Evolutionary conservation across 306 rosid species (phyloP).

Genomic region (Medicago truncatula): MtrunA17r5.0-ANR NC_053043.1:18943001-18943500

Average conservation of each 20-base stretch:
- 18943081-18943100: slow-evolving; percentile 81
- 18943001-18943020: not conserved
- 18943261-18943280: slow-evolving; percentile 90
- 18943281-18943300: slow-evolving; percentile 78
- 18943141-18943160: slow-evolving; percentile 82
- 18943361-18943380: slow-evolving; percentile 84
- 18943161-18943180: slow-evolving; percentile 85
- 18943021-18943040: slow-evolving; percentile 17
- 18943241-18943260: slow-evolving; percentile 93
- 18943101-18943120: slow-evolving; percentile 76
- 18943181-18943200: slow-evolving; percentile 89
- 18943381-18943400: slow-evolving; percentile 73
- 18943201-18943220: slow-evolving; percentile 88
- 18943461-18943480: slow-evolving; percentile 74
- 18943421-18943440: slow-evolving; percentile 95
- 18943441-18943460: slow-evolving; percentile 72
- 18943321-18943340: slow-evolving; percentile 68
- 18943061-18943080: slow-evolving; percentile 80
- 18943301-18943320: slow-evolving; percentile 75
- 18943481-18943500: slow-evolving; percentile 65
- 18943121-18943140: slow-evolving; percentile 86
- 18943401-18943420: slow-evolving; percentile 81
- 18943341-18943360: slow-evolving; percentile 81
- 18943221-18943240: slow-evolving; percentile 79
- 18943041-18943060: slow-evolving; percentile 95